Percentiles rank a stretch among this genome's conserved stretches.
These are phyloP conservation scores for Fusarium piperis DNA, from an alignment of 2,329 filamentous ascomycete species.

Conservation along the genomic window DNA sequence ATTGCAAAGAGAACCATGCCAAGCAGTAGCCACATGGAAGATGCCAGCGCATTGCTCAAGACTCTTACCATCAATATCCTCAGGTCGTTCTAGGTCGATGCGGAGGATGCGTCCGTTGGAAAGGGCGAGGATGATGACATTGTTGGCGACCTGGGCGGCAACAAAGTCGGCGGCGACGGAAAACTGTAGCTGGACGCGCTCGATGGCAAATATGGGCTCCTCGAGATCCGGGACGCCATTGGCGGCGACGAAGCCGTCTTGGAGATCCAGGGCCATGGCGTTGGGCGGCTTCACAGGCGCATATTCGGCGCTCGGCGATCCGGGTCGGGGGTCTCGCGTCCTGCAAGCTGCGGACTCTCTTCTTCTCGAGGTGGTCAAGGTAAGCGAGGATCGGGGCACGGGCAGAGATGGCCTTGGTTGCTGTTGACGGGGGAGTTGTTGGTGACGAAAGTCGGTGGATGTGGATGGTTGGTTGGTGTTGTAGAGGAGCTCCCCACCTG, in stretches of 20 bases:
- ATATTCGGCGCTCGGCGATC: constrained; percentile 30
- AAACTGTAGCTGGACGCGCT: constrained; percentile 93
- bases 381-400: not conserved
- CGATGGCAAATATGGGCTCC: constrained; percentile 92
- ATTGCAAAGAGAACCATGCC: not conserved
- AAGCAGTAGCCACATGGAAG: not conserved
- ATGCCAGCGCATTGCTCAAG: not conserved
- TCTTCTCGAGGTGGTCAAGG: not conserved
- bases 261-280: constrained; percentile 51
- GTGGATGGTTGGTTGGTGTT: constrained; percentile 1
- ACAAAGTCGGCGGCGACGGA: constrained; percentile 95
- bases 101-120: constrained; percentile 92
- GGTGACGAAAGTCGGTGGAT: constrained; percentile 27
- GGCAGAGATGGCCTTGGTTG: constrained; percentile 8
- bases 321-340: constrained; percentile 3
- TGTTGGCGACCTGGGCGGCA: constrained; percentile 95
- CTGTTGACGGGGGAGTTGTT: constrained; percentile 14
- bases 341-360: not conserved
- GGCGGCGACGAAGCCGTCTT: constrained; percentile 75
- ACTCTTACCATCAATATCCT: constrained; percentile 86
- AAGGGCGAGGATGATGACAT: constrained; percentile 91
- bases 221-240: constrained; percentile 67
- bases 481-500: constrained; percentile 28
- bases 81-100: constrained; percentile 92
- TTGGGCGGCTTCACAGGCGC: constrained; percentile 29